A percentile compares a stretch with the other conserved stretches of the same genome.
Evolutionary conservation across 1,284 basidiomycete genomes (phyloP).

Genomic region (Psilocybe mexicana): DNA sequence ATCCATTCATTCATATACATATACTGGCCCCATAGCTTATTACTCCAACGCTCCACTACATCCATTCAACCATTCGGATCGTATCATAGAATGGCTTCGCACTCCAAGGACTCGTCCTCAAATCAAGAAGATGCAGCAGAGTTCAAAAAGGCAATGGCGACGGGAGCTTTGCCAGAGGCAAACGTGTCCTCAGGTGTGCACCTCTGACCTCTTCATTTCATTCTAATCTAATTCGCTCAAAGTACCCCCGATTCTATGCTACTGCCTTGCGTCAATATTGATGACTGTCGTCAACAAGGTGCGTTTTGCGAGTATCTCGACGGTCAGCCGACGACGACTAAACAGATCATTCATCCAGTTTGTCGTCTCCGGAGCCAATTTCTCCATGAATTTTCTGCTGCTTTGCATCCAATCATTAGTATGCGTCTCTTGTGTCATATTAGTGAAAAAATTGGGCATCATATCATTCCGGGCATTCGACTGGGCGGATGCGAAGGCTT

Average conservation of each 20-base stretch:
- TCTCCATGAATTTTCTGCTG: slow-evolving; percentile 97
- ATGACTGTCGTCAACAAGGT: slow-evolving; percentile 99
- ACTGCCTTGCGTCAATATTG: slow-evolving; percentile 92
- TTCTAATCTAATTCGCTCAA: neutral
- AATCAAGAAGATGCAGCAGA: slow-evolving; percentile 54
- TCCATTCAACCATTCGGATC: neutral
- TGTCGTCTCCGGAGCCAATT: slow-evolving; percentile 91
- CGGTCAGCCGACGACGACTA: neutral
- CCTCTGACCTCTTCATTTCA: neutral
- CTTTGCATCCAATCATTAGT: slow-evolving; percentile 91
- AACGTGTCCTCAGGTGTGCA: slow-evolving; percentile 38
- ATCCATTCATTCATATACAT: neutral
- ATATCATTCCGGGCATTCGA: slow-evolving; percentile 91
- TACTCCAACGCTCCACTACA: neutral
- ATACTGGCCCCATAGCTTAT: too few relatives aligned
- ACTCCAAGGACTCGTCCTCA: slow-evolving; percentile 8
- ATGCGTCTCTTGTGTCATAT: slow-evolving; percentile 77
- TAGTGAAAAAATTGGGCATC: slow-evolving; percentile 78
- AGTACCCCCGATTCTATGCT: slow-evolving; percentile 84
- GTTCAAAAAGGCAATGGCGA: slow-evolving; percentile 62
- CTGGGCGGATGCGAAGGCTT: slow-evolving; percentile 82
- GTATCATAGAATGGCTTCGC: slow-evolving; percentile 11
- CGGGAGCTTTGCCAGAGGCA: slow-evolving; percentile 43
- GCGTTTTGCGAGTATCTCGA: neutral
- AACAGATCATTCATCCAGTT: slow-evolving; percentile 51